These are phyloP conservation scores for Clavulina sp. DNA, from an alignment of 768 basidiomycete genomes.

Conservation along the genomic window DNA sequence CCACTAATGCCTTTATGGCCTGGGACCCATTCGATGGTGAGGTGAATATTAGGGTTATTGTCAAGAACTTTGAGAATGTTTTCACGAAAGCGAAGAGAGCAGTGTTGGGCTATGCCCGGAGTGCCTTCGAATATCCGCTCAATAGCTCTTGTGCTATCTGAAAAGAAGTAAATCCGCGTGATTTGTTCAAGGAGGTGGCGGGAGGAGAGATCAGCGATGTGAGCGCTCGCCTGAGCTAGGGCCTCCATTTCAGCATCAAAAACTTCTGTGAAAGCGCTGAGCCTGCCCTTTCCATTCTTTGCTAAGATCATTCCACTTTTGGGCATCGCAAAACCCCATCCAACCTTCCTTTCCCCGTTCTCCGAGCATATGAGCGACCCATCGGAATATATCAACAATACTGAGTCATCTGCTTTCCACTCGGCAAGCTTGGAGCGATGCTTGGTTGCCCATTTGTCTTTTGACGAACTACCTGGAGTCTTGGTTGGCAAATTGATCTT, in stretches of 20 bases:
- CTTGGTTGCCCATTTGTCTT: background rate
- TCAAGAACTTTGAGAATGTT: background rate
- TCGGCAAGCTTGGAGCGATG: background rate
- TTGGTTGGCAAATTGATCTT: background rate
- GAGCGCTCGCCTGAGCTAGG: background rate
- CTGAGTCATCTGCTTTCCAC: background rate
- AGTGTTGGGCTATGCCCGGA: background rate
- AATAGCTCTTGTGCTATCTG: background rate
- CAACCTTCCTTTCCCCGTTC: background rate
- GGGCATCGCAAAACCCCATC: background rate
- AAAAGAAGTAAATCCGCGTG: background rate
- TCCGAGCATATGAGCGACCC: background rate
- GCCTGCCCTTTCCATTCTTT: background rate
- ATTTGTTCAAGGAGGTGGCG: background rate
- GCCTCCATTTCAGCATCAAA: background rate
- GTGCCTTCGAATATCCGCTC: background rate
- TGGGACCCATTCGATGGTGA: background rate
- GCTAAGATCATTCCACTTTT: background rate
- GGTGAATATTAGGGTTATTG: background rate
- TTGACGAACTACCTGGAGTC: background rate
- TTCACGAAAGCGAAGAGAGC: background rate
- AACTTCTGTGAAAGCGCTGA: too few relatives aligned
- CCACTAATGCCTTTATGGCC: background rate
- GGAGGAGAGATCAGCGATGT: background rate
- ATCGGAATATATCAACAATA: background rate